Conservation (phyloP, 1,139 yeast species). For the Scheffersomyces quercinus region DNA sequence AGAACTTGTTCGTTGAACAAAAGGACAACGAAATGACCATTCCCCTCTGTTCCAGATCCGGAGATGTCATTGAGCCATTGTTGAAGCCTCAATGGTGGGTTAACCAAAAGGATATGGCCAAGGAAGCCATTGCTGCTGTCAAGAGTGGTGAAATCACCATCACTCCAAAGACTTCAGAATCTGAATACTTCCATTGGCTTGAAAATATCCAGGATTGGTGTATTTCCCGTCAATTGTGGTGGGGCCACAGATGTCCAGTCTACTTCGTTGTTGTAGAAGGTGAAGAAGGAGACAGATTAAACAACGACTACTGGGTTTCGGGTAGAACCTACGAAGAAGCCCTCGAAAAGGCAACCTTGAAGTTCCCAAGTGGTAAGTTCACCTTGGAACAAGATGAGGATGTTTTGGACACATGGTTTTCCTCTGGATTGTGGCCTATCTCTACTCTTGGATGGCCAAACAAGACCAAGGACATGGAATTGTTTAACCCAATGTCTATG, state of each 20-base stretch:
- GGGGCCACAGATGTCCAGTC: conserved; percentile 99
- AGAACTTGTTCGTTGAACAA: conserved; percentile 78
- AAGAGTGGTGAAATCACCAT: conserved; percentile 78
- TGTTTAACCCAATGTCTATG: conserved; percentile 87
- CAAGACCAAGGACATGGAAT: conserved; percentile 68
- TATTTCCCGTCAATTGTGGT: conserved; percentile 98
- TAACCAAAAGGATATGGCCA: conserved; percentile 85
- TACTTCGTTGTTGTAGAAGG: conserved; percentile 86
- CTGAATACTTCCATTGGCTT: conserved; percentile 94
- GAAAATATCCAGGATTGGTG: conserved; percentile 99
- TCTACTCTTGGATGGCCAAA: conserved; percentile 97
- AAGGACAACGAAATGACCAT: conserved; percentile 94
- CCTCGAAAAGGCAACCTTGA: conserved; percentile 69
- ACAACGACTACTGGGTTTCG: conserved; percentile 85
- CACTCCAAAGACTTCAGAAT: conserved; percentile 85
- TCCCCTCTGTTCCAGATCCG: conserved; percentile 93
- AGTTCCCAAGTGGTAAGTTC: conserved; percentile 70
- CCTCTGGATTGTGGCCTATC: conserved; percentile 98
- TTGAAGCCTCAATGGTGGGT: conserved; percentile 99
- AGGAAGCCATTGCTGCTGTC: conserved; percentile 84
- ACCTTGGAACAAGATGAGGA: conserved; percentile 94
- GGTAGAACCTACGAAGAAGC: conserved; percentile 87
- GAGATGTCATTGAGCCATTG: conserved; percentile 94
- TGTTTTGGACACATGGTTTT: conserved; percentile 98
- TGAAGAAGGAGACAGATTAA: conserved; percentile 55